Base-by-base conservation (phyloP, 1,139 yeast genomes). In the Blastobotrys apis region DNA sequence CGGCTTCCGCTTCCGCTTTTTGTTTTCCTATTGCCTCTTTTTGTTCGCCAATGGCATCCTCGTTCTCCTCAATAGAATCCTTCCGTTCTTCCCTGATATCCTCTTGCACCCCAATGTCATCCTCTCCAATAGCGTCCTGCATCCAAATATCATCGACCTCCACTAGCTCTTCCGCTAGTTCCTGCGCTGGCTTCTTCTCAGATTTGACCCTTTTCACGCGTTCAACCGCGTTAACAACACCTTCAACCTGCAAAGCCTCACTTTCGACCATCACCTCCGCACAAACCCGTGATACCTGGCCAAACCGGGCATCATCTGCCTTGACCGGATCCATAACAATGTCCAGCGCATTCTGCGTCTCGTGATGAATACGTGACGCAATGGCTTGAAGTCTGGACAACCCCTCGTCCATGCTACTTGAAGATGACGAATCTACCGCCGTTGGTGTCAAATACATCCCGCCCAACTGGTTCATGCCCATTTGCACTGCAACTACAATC, bases 21-120 rank as follows among this genome's bases (percentile, higher is more conserved):
- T 27, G 31, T 27, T 27, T 27, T 13, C 43, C 43, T 17, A 51
- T 48, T 2, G 48, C 44, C 47, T 57, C 59, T 43, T 50, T 54
- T n/a, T n/a, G n/a, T n/a, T n/a, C n/a, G n/a, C n/a, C n/a, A n/a
- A n/a, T n/a, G n/a, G n/a, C n/a, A n/a, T n/a, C n/a, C n/a, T n/a
- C n/a, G n/a, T n/a, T n/a, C n/a, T n/a, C 35, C 15, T 29, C 15
- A 29, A 29, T 29, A 29, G 16, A 29, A 29, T 27, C 8, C 10
- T 25, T 12, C 10, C 27, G 27, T 25, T 25, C 12, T 25, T 9
- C 12, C 8, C 27, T 25, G 27, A 9, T 25, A 8, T n/a, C n/a
- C n/a, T n/a, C n/a, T n/a, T n/a, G n/a, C n/a, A n/a, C n/a, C n/a
- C n/a, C n/a, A n/a, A n/a, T n/a, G n/a, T n/a, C n/a, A n/a, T n/a